Evolutionary conservation across 139 green algal genomes (phyloP).

Genomic region (Parachlorella kessleri): DNA sequence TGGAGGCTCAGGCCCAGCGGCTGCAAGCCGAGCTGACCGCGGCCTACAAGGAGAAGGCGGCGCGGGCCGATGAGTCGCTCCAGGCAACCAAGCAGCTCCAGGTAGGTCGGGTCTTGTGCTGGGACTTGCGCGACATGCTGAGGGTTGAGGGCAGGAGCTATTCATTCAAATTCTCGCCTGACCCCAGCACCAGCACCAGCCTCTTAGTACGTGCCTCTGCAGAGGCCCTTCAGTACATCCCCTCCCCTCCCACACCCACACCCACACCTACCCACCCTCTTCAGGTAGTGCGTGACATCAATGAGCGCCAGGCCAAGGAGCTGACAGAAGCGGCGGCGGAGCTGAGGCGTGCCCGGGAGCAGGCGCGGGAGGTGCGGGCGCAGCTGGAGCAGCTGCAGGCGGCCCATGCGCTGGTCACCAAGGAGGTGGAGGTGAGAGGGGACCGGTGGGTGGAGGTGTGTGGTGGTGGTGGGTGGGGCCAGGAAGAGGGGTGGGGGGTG

Average conservation of each 20-base stretch:
- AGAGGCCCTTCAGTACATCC: no score
- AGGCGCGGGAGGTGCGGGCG: constrained; percentile 11
- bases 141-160: no score
- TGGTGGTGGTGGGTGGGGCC: no score
- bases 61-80: constrained; percentile 46
- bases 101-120: no score
- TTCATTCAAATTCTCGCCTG: no score
- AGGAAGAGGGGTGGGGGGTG: no score
- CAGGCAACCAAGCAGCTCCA: constrained; percentile 47
- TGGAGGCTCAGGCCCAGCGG: constrained; percentile 22
- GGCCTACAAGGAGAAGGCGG: constrained; percentile 51
- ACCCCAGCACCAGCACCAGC: no score
- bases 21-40: constrained; percentile 49
- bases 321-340: constrained; percentile 23
- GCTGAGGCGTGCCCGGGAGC: constrained; percentile 5
- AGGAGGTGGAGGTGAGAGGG: constrained; percentile 15
- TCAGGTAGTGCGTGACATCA: constrained; percentile 50
- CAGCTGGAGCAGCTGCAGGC: constrained; percentile 16
- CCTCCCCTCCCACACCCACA: background rate
- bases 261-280: background rate
- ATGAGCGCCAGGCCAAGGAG: constrained; percentile 41
- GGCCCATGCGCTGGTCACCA: constrained; percentile 20
- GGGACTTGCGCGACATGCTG: no score
- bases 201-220: no score
- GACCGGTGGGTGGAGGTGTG: background rate